Base-by-base conservation (phyloP, 1,284 basidiomycete species). In the Cutaneotrichosporon mucoides region DNA sequence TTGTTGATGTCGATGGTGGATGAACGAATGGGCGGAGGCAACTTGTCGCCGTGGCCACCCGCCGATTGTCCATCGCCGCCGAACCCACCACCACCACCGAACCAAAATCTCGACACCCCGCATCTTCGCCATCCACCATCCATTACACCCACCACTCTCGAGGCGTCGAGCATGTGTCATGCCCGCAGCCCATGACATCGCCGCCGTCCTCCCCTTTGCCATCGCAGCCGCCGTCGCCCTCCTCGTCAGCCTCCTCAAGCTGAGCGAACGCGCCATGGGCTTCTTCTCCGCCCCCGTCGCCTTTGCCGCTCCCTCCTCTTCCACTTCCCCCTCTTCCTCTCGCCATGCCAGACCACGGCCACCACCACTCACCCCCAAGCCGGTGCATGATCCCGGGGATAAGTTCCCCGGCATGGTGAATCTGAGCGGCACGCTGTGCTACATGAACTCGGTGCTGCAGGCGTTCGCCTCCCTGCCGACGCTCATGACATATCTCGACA, bases 381-480 rank as follows among this genome's bases (percentile, higher is more conserved):
- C 41, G 37, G 11, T 38, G 11, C 37, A 11, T 6, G 56, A 53
- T 3, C 56, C 55, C 9, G 62, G 53, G 0, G 62, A 64, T 57
- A 44, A 43, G 38, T 94, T 89, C 76, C 88, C 90, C 6, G 92
- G 91, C 2, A 85, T 95, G 57, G 88, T 93, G 68, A 95, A 96
- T 71, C 86, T 92, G 41, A 91, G 89, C n/a, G 92, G 92, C 8
- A 93, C 90, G 53, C 89, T 94, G 64, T 95, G 92, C 72, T 96
- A 94, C 80, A 89, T 95, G 86, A 93, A 96, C 73, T 90, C 91
- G 11, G 92, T 91, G 4, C 79, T 95, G 9, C 92, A 94, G 84
- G 91, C 91, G 38, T 80, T 93, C 71, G 88, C 92, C 12, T 93
- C 92, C 1, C 79, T 93, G 43, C 82, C 84, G 43, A 89, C 90